Evolutionary conservation across 768 basidiomycete species (phyloP), one percentile per base, ranked within the genome.

Genomic region (Naganishia vaughanmartiniae): DNA sequence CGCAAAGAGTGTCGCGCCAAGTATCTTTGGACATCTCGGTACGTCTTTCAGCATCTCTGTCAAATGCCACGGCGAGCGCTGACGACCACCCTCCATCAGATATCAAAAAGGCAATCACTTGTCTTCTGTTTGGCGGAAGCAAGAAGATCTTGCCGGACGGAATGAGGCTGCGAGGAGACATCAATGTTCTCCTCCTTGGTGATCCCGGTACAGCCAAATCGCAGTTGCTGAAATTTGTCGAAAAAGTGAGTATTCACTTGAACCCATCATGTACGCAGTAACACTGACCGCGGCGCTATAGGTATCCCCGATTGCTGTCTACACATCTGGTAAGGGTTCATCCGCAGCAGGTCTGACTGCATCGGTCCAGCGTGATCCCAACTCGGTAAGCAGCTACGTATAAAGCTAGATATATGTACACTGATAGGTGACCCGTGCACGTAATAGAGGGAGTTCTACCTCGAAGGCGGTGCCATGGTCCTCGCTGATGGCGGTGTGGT

Each of bases 381-480:
- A 89, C 53, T 93, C 93, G 24, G 94, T 95, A 76, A 70, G 90
- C 83, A 3, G n/a, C 21, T 15, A 26, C 39, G 34, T 21, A 36
- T 19, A 21, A 21, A 48, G 51, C 24, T 53, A 15, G 30, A 48
- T 9, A 17, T 19, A 26, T n/a, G 46, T 24, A 24, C 11, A 56
- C 63, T 33, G 53, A 66, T 60, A 48, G 26, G 19, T 31, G 26
- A 33, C 36, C 30, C 24, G 21, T 45, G 17, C 17, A 12, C 17
- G 19, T 48, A 14, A 30, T 73, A 97, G 93, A 87, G 96, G 54
- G 96, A 99, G 81, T 98, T 99, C 82, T 98, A 96, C 82, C 86
- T 99, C 7, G 96, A 99, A 84, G 96, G 96, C 10, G 96, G 96
- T 28, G 96, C 96, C 1, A 98, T 99, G 96, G 96, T 99, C 7